Base-by-base conservation (phyloP, 2,329 filamentous ascomycete species). In the Ophiocordyceps sinensis region DNA sequence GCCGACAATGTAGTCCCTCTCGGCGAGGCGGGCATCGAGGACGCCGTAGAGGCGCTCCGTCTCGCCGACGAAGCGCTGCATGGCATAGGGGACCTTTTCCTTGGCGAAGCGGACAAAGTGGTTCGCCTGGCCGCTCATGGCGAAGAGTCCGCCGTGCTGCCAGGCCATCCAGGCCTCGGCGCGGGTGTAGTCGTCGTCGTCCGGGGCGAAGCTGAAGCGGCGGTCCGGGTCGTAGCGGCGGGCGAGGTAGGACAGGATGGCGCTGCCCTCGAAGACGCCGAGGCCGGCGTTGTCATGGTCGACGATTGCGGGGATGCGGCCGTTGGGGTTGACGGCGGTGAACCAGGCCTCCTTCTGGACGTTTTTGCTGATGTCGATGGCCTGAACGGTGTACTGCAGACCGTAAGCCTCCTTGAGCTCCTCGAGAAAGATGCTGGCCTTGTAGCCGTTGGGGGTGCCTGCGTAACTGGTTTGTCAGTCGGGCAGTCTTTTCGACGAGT, bases 11-110 rank as follows among this genome's bases (percentile, higher is more conserved):
- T 63, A 77, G 41, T 73, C 67, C 3, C 70, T 63, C 21, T 57
- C 53, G 13, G 50, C 51, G 13, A 89, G 74, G 41, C 80, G 79
- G 51, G 68, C 67, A 56, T 89, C 72, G 2, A 89, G 68, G 17
- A 88, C 67, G 21, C 79, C 72, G 60, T 87, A 88, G 2, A 89
- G 68, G 3, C 85, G 75, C 48, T 82, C 71, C 2, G 78, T 76
- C 66, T 89, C 85, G 52, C 82, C 85, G 41, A 80, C 67, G 59
- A 88, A 89, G 34, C 84, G 74, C 53, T 82, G 78, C 14, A 82
- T 71, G 38, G 71, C 77, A 57, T 86, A 88, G 39, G 77, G 68
- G 51, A 85, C 79, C 53, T 71, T 72, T 52, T 85, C 79, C 35
- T 78, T 75, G 4, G 80, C 74, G 51, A 79, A 78, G 34, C 74